A percentile compares a stretch with the other conserved stretches of the same genome.
Conservation (phyloP, 2,329 filamentous ascomycete species). For the Anisogramma anomala region DNA sequence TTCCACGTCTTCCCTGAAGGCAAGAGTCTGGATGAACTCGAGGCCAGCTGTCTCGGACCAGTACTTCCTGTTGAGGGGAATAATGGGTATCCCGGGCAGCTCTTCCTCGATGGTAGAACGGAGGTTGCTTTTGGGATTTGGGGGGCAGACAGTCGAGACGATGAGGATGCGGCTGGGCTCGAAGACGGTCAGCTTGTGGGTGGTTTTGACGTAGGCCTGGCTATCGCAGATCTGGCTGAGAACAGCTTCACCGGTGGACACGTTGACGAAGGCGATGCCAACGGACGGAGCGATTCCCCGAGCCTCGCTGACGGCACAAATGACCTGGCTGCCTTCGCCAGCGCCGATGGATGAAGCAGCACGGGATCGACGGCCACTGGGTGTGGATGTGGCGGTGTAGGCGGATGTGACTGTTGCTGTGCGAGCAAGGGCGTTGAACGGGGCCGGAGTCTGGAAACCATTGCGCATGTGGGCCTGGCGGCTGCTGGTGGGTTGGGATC, state of each 20-base stretch:
- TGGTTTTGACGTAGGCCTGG: slow-evolving; percentile 78
- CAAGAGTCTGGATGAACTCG: slow-evolving; percentile 67
- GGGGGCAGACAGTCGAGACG: slow-evolving; percentile 53
- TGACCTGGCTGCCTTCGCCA: slow-evolving; percentile 52
- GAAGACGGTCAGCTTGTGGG: slow-evolving; percentile 76
- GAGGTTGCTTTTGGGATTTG: slow-evolving; percentile 60
- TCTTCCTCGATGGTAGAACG: slow-evolving; percentile 64
- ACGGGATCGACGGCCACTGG: slow-evolving; percentile 35
- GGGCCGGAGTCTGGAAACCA: not conserved
- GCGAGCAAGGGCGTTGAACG: not conserved
- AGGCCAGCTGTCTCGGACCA: slow-evolving; percentile 74
- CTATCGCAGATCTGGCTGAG: slow-evolving; percentile 88
- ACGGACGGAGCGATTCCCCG: slow-evolving; percentile 78
- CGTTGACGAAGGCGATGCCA: slow-evolving; percentile 76
- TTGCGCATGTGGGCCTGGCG: not conserved
- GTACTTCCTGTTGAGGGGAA: slow-evolving; percentile 60
- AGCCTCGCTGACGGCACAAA: slow-evolving; percentile 83
- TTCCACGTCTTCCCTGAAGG: slow-evolving; percentile 68
- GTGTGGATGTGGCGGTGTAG: slow-evolving; percentile 22
- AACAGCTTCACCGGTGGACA: slow-evolving; percentile 71
- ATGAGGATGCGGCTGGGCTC: slow-evolving; percentile 72
- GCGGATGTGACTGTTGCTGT: not conserved
- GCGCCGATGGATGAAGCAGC: slow-evolving; percentile 31
- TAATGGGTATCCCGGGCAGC: slow-evolving; percentile 49
- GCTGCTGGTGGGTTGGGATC: not conserved